phyloP scores from a whole-genome alignment of 768 basidiomycete species.

The Phaffia australis region DNA sequence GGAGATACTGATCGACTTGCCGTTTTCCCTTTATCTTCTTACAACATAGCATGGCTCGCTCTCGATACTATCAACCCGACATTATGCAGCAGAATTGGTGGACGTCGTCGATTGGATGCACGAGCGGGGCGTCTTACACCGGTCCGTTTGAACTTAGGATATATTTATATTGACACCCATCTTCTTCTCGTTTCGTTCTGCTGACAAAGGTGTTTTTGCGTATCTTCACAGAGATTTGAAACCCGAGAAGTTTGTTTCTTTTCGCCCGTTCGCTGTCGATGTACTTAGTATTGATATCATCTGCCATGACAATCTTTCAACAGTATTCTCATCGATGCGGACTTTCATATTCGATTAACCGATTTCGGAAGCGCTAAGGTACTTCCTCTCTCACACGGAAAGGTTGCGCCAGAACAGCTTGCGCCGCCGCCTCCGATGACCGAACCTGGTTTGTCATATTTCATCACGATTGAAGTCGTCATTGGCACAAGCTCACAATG shows the following conservation, averaged over 20 bases:
- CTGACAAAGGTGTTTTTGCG: not conserved
- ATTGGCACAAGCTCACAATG: not conserved
- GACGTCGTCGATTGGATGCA: slow-evolving; percentile 89
- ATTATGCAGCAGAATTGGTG: slow-evolving; percentile 81
- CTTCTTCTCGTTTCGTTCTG: slow-evolving; percentile 5
- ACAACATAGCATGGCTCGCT: slow-evolving; percentile 60
- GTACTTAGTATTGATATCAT: slow-evolving; percentile 38
- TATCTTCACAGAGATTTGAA: slow-evolving; percentile 37
- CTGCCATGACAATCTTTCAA: slow-evolving; percentile 53
- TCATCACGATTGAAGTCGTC: slow-evolving; percentile 39
- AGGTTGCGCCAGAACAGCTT: slow-evolving; percentile 9
- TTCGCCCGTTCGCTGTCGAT: not conserved
- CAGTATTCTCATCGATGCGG: slow-evolving; percentile 78
- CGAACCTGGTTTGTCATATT: not conserved
- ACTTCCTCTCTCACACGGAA: slow-evolving; percentile 27
- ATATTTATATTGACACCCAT: not conserved
- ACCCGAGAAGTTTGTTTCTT: slow-evolving; percentile 40
- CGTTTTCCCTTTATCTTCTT: slow-evolving; percentile 11
- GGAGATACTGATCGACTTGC: too few species aligned
- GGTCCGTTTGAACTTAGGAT: slow-evolving; percentile 34
- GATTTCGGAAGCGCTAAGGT: slow-evolving; percentile 82
- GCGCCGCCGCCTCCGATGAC: not conserved
- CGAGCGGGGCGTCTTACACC: slow-evolving; percentile 75
- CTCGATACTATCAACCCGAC: slow-evolving; percentile 59
- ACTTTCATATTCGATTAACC: slow-evolving; percentile 82